Evolutionary conservation across 129 eudicot genomes (phyloP), one percentile per base, ranked within the genome.

Genomic region (Kitagawia praeruptora): DNA sequence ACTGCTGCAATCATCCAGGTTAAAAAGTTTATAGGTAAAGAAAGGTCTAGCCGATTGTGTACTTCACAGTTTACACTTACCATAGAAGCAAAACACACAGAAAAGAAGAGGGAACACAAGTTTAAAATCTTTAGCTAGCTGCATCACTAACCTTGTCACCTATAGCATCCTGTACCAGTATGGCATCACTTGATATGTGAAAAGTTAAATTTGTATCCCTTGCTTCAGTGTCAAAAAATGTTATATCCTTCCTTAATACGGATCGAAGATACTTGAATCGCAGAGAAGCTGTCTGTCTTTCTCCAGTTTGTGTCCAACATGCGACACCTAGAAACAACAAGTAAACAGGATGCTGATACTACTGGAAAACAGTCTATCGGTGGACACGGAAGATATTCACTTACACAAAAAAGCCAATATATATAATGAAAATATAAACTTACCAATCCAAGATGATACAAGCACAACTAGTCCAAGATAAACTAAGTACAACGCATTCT

Each of bases 391-490:
- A 74, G 53, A 69, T 70, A 74, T 47, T 21, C 13, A 19, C 19
- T 63, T 2, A 8, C 70, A 34, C 28, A 78, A 25, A n/a, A 8
- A 14, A 64, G 1, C 45, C 61, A 63, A 46, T n/a, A 14, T 6
- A 31, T 42, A n/a, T 28, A 31, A 27, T 25, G 4, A 41, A 70
- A 5, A 31, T 4, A 27, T 71, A 28, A 21, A 75, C 48, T 64
- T 90, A 93, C 98, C 98, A n/a, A 87, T 93, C 96, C 98, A 93
- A 73, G 98, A 87, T 78, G 96, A 86, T 73, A 84, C 71, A 70
- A 91, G 85, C 58, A 89, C 89, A 31, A 82, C 38, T 73, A 91
- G 71, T 86, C 98, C 98, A 80, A 93, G 93, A 81, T 93, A 93
- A 82, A 90, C 86, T 84, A 93, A 84, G 87, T 91, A 89, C 38